These are phyloP conservation scores for Tetragonia tetragonoides DNA, from an alignment of 148 eudicot genomes.

Conservation along the genomic window DNA sequence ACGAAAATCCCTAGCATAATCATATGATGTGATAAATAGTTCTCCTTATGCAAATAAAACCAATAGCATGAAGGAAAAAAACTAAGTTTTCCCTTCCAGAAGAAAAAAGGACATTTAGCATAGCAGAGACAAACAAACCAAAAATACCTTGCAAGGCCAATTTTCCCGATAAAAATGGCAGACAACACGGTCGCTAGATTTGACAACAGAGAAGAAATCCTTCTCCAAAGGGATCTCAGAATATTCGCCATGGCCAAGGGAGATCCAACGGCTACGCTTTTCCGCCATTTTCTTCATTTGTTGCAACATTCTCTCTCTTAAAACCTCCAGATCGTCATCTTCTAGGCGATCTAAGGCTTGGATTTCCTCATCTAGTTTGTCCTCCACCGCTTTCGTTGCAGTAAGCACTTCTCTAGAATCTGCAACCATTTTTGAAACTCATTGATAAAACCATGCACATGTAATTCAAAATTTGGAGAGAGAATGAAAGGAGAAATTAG, in stretches of 20 bases:
- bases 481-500: not conserved
- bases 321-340: slow-evolving; percentile 69
- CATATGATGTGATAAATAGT: no score
- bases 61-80: not conserved
- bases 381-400: slow-evolving; percentile 89
- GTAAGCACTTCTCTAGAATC: slow-evolving; percentile 74
- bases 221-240: slow-evolving; percentile 79
- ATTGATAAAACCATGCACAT: not conserved
- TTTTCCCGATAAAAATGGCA: slow-evolving; percentile 96
- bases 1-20: no score
- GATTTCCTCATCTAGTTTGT: slow-evolving; percentile 85
- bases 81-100: no score
- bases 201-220: slow-evolving; percentile 75
- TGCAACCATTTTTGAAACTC: slow-evolving; percentile 22
- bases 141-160: slow-evolving; percentile 94
- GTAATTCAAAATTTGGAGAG: not conserved
- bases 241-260: slow-evolving; percentile 90
- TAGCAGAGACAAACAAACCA: no score
- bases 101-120: no score
- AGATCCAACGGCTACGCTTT: slow-evolving; percentile 74
- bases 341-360: slow-evolving; percentile 74
- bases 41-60: not conserved
- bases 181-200: slow-evolving; percentile 87
- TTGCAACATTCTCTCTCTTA: slow-evolving; percentile 73
- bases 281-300: slow-evolving; percentile 99